Conservation (phyloP, 495 filamentous ascomycete species). For the Hypomontagnella monticulosa region DNA sequence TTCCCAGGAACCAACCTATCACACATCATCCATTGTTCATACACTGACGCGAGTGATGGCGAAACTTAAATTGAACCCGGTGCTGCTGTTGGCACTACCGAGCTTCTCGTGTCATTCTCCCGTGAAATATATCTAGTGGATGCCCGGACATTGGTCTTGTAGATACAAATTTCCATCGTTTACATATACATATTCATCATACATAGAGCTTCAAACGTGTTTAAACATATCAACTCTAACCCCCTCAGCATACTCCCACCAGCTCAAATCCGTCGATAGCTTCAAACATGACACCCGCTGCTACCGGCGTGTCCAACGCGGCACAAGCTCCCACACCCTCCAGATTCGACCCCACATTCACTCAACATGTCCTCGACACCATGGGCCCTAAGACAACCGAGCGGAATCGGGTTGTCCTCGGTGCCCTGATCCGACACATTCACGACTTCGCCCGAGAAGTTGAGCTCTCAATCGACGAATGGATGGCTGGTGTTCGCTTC, state of each 20-base stretch:
- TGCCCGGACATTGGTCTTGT: constrained; percentile 11
- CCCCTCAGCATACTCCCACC: neutral
- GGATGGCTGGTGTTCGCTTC: constrained; percentile 78
- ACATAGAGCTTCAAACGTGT: neutral
- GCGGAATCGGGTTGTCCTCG: constrained; percentile 72
- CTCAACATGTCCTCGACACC: constrained; percentile 74
- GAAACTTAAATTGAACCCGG: constrained; percentile 21
- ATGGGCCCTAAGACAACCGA: constrained; percentile 78
- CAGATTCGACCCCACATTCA: constrained; percentile 79
- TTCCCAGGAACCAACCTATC: constrained; percentile 30
- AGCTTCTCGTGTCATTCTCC: neutral
- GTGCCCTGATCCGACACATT: constrained; percentile 74
- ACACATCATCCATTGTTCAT: constrained; percentile 34
- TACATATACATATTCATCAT: neutral
- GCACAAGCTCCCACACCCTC: constrained; percentile 41
- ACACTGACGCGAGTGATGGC: constrained; percentile 10
- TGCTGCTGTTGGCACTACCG: constrained; percentile 13
- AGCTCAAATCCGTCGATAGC: constrained; percentile 11
- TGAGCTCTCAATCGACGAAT: constrained; percentile 81
- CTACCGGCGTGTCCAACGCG: constrained; percentile 37
- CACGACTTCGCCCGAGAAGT: constrained; percentile 87
- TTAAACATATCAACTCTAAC: neutral
- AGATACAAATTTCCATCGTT: constrained; percentile 7
- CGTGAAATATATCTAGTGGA: constrained; percentile 20
- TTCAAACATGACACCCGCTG: constrained; percentile 30